Conservation (phyloP, 345 rosid genomes). For the Litchi chinensis region DNA sequence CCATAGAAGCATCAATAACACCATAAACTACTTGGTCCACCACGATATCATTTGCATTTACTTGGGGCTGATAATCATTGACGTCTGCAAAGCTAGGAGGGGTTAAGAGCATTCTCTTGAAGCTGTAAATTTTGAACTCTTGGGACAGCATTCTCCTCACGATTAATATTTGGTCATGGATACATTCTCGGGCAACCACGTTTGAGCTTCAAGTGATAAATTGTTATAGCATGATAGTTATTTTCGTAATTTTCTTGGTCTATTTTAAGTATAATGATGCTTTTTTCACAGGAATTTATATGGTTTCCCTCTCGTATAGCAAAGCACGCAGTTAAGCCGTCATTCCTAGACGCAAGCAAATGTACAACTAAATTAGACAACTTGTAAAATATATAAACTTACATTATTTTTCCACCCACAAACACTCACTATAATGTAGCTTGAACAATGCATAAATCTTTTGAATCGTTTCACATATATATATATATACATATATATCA, state of each 20-base stretch:
- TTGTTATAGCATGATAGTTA: constrained; percentile 44
- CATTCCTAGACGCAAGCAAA: constrained; percentile 14
- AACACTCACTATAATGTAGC: neutral
- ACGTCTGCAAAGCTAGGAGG: constrained; percentile 36
- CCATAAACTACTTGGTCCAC: constrained; percentile 78
- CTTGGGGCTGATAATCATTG: constrained; percentile 38
- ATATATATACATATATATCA: no score
- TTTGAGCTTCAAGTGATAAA: constrained; percentile 56
- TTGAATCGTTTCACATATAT: neutral
- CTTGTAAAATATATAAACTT: neutral
- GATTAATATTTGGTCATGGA: constrained; percentile 34
- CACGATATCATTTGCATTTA: constrained; percentile 38
- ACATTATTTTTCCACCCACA: neutral
- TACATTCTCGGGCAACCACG: constrained; percentile 88
- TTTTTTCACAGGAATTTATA: constrained; percentile 12
- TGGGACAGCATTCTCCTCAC: constrained; percentile 19
- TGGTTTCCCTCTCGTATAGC: constrained; percentile 22
- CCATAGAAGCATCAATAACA: constrained; percentile 51
- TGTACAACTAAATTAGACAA: neutral
- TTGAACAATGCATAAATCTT: neutral
- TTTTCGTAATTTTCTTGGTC: constrained; percentile 47
- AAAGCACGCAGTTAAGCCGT: neutral
- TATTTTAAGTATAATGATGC: constrained; percentile 33
- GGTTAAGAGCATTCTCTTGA: constrained; percentile 34
- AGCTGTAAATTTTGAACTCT: constrained; percentile 30